Evolutionary conservation across 2,329 filamentous ascomycete species (phyloP).

Genomic region (Pestalotiopsis sp.): DNA sequence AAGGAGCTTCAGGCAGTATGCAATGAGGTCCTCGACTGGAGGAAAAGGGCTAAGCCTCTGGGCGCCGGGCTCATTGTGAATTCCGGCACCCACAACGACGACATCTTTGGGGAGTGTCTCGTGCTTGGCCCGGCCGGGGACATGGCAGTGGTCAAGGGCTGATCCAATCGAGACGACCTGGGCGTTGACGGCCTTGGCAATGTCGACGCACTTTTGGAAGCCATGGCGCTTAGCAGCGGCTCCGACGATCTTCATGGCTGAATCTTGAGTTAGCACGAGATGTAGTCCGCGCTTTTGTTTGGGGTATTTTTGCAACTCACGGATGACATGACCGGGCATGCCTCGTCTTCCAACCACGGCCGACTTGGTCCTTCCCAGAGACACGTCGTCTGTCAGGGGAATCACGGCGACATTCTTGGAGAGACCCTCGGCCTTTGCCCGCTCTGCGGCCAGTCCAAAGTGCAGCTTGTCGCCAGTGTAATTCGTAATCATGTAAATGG

Average conservation of each 20-base stretch:
- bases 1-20: conserved; percentile 53
- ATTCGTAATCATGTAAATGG: conserved; percentile 74
- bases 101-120: conserved; percentile 42
- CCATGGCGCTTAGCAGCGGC: conserved; percentile 60
- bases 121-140: conserved; percentile 63
- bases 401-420: conserved; percentile 70
- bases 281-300: no score
- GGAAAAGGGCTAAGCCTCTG: conserved; percentile 43
- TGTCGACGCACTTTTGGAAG: conserved; percentile 57
- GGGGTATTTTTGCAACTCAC: conserved; percentile 42
- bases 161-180: conserved; percentile 68
- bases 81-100: conserved; percentile 53
- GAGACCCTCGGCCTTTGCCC: conserved; percentile 61
- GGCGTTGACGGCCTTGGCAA: conserved; percentile 58
- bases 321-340: conserved; percentile 63
- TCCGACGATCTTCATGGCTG: conserved; percentile 70
- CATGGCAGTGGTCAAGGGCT: conserved; percentile 71
- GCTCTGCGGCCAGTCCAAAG: conserved; percentile 75
- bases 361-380: conserved; percentile 65
- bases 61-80: conserved; percentile 49
- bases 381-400: conserved; percentile 73
- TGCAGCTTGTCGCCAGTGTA: conserved; percentile 74
- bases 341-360: conserved; percentile 74
- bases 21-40: conserved; percentile 37
- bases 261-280: conserved; percentile 25